Conservation (phyloP, 306 rosid genomes). For the Datisca glomerata region DNA sequence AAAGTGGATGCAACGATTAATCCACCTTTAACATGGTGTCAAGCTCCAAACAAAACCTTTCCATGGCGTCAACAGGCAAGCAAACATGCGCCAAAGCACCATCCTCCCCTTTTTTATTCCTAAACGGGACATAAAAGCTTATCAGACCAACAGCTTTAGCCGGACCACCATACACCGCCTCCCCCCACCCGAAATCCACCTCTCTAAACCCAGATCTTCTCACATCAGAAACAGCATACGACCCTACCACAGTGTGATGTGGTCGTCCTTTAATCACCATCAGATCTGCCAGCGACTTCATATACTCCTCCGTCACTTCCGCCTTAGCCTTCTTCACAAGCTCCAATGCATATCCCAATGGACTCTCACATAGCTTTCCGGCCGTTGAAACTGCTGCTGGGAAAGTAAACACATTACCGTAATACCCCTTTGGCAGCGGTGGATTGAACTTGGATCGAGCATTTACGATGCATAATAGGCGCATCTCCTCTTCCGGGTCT, state of each 20-base stretch:
- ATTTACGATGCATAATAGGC: not conserved
- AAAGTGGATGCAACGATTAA: too few relatives aligned
- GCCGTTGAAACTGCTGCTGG: constrained; percentile 3
- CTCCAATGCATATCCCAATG: constrained; percentile 15
- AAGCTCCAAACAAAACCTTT: constrained; percentile 21
- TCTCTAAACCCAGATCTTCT: not conserved
- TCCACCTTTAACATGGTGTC: not conserved
- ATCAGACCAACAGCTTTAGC: constrained; percentile 4
- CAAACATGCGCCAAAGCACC: constrained; percentile 16
- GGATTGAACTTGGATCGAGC: constrained; percentile 20
- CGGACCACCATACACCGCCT: constrained; percentile 19
- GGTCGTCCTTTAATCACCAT: constrained; percentile 21
- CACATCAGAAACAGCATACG: constrained; percentile 18
- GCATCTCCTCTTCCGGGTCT: not conserved
- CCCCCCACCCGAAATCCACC: constrained; percentile 41
- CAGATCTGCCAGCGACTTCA: constrained; percentile 27
- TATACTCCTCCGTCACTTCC: constrained; percentile 20
- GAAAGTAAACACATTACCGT: constrained; percentile 16
- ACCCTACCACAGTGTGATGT: not conserved
- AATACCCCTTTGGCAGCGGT: constrained; percentile 20
- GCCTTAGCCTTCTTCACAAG: constrained; percentile 17
- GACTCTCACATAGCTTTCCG: not conserved
- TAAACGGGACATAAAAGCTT: not conserved
- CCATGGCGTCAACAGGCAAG: constrained; percentile 26
- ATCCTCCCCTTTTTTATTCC: constrained; percentile 18